Base-by-base conservation (phyloP, 108 stramenopile genomes). In the Nitzschia sp. region DNA sequence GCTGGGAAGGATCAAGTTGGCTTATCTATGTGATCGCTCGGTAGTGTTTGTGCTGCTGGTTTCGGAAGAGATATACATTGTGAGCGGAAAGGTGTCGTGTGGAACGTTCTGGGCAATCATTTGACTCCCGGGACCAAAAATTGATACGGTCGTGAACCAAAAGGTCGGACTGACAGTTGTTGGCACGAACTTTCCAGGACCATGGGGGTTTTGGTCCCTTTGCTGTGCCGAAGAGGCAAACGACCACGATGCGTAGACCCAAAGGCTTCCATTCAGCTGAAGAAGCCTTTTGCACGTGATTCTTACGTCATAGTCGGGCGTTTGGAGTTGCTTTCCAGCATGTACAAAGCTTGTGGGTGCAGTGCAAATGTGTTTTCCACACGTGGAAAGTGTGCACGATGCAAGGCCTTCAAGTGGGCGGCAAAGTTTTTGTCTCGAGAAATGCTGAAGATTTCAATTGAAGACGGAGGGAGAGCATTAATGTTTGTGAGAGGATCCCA, bases 241-340 rank as follows among this genome's bases (percentile, higher is more conserved):
- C 11, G 21, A 8, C 11, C 53, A 2, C 53, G 12, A 22, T 24
- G 19, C 8, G 15, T 22, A 2, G 21, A 19, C 53, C 15, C 15
- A 8, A 25, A 21, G 8, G 20, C 24, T 12, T 15, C 22, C 53
- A 54, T 54, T 8, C 53, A 41, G 43, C 21, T 43, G 21, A 62
- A 62, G 43, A 15, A 15, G 17, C 3, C 5, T 3, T 17, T 15
- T 48, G 14, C 6, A 17, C n/a, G 17, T 5, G n/a, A 48, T 15
- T 17, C n/a, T 3, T 48, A 48, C 6, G 17, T 6, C 6, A 6
- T 48, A 5, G 14, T 42, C 11, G 52, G 65, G 0, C 52, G 64
- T 8, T 44, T 53, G 41, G 64, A 65, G 50, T 52, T 65, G 17
- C 38, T 65, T 24, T 62, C 61, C 2, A 43, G 38, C 8, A 22